Conservation (phyloP, 176 grass and related monocot genomes). For the Zizania latifolia region DNA sequence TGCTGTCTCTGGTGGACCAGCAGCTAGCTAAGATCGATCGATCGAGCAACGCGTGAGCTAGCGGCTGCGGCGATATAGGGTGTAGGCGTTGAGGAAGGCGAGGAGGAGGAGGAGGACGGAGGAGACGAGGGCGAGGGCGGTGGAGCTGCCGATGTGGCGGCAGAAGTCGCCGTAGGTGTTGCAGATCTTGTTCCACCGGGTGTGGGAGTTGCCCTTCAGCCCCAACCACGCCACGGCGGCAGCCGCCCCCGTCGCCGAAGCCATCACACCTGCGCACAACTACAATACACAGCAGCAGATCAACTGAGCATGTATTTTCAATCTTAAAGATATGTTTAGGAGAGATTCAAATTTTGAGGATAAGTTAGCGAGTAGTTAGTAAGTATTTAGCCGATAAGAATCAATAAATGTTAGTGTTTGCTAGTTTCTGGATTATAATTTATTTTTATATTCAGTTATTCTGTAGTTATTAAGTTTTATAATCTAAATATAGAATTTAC, state of each 20-base stretch:
- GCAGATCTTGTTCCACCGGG: constrained; percentile 60
- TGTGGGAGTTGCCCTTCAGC: constrained; percentile 65
- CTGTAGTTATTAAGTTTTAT: no score
- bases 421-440: no score
- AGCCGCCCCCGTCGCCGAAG: constrained; percentile 57
- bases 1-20: no score
- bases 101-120: constrained; percentile 54
- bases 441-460: no score
- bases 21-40: no score
- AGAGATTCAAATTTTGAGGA: no score
- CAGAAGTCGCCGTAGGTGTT: constrained; percentile 57
- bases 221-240: constrained; percentile 60
- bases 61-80: constrained; percentile 48
- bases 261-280: constrained; percentile 61
- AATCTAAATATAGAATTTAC: no score
- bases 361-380: no score
- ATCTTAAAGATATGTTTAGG: no score
- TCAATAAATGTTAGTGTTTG: no score
- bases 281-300: constrained; percentile 3
- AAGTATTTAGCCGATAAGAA: no score
- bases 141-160: constrained; percentile 38
- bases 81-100: constrained; percentile 38
- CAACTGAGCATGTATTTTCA: neutral
- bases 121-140: constrained; percentile 31
- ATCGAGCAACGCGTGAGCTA: no score